A percentile compares a stretch with the other conserved stretches of the same genome.
These are phyloP conservation scores for Dryas octopetala DNA, from an alignment of 306 rosid species.

Conservation along the genomic window DNA sequence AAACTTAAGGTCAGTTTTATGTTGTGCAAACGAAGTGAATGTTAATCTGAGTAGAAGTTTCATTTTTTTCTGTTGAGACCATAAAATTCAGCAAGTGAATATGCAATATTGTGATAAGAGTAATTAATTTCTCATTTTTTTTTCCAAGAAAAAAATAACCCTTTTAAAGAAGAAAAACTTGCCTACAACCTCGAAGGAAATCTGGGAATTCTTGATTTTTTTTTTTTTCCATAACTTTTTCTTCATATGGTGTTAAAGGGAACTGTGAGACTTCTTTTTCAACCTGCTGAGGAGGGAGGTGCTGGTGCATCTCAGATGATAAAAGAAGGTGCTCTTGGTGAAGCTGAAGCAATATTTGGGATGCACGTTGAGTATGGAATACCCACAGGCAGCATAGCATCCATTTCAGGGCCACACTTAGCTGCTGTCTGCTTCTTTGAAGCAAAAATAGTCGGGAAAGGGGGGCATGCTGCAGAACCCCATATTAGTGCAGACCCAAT, in stretches of 20 bases:
- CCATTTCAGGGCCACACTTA: slow-evolving; percentile 47
- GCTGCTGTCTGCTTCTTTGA: slow-evolving; percentile 62
- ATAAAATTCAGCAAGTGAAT: neutral
- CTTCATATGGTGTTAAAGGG: slow-evolving; percentile 52
- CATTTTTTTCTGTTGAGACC: neutral
- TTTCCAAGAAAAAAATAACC: neutral
- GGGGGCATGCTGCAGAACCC: slow-evolving; percentile 68
- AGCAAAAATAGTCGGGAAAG: slow-evolving; percentile 53
- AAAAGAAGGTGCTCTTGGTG: slow-evolving; percentile 57
- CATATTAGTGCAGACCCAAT: slow-evolving; percentile 52
- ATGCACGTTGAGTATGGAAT: slow-evolving; percentile 39
- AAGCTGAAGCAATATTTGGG: slow-evolving; percentile 59
- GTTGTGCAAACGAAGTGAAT: neutral
- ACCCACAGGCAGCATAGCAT: slow-evolving; percentile 57
- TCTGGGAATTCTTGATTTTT: neutral
- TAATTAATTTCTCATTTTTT: neutral
- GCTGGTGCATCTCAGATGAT: slow-evolving; percentile 58
- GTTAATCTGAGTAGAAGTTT: neutral
- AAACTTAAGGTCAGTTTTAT: slow-evolving; percentile 48
- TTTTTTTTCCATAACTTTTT: slow-evolving; percentile 5
- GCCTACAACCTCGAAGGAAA: neutral
- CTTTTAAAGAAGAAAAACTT: neutral
- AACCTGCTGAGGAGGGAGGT: slow-evolving; percentile 82
- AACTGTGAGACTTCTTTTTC: slow-evolving; percentile 66
- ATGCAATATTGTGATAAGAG: neutral